Percentiles rank a stretch among this genome's conserved stretches.
These are phyloP conservation scores for Eragrostis nindensis DNA, from an alignment of 176 grass and related monocot species.

Conservation along the genomic window DNA sequence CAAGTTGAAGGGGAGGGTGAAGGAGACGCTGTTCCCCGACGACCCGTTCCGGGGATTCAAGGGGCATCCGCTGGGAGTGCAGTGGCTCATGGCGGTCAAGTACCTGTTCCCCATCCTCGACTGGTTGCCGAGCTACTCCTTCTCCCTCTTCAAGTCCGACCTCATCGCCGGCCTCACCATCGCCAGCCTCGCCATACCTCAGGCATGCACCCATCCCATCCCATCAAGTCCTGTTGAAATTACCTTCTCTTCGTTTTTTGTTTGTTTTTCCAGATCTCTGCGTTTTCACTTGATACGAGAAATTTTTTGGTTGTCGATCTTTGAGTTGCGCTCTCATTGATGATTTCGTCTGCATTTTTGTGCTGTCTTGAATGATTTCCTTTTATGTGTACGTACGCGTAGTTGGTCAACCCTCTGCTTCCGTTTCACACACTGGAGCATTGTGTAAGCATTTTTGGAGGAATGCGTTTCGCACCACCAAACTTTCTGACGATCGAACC, in stretches of 20 bases:
- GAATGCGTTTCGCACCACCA: no score
- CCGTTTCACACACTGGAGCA: background rate
- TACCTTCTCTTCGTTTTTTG: background rate
- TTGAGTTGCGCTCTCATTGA: constrained; percentile 5
- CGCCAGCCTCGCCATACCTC: constrained; percentile 93
- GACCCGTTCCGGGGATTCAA: constrained; percentile 89
- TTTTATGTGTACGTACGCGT: background rate
- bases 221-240: no score
- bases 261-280: background rate
- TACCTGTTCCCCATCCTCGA: constrained; percentile 91
- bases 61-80: constrained; percentile 50
- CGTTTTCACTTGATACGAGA: background rate
- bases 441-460: no score
- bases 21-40: constrained; percentile 98
- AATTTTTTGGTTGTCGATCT: background rate
- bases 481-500: background rate
- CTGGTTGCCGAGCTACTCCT: constrained; percentile 67
- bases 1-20: constrained; percentile 81
- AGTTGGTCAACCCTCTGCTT: background rate
- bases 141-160: constrained; percentile 94
- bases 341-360: background rate
- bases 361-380: background rate
- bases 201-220: constrained; percentile 50
- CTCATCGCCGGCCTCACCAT: constrained; percentile 94
- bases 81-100: constrained; percentile 64